Percentiles rank a stretch among this genome's conserved stretches.
Conservation (phyloP, 176 grass and related monocot genomes). For the Elaeis guineensis region DNA sequence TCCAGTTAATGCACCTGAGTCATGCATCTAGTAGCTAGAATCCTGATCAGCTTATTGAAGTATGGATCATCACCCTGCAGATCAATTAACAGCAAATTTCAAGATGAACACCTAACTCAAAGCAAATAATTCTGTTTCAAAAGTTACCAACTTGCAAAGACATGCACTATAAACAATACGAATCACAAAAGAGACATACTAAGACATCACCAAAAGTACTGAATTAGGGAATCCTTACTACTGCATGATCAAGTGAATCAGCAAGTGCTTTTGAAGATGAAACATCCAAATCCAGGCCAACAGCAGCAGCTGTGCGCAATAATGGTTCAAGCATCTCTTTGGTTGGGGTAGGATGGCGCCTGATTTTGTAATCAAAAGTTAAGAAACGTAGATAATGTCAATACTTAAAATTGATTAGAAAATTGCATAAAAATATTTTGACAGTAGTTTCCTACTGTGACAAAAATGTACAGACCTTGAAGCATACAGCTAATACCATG, state of each 20-base stretch:
- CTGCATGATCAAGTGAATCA: conserved; percentile 93
- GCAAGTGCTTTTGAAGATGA: conserved; percentile 96
- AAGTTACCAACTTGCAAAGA: background rate
- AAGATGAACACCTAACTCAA: conserved; percentile 11
- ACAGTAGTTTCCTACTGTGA: too few species aligned
- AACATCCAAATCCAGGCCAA: conserved; percentile 73
- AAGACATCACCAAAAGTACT: too few species aligned
- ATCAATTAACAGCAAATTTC: conserved; percentile 14
- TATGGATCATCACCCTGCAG: conserved; percentile 85
- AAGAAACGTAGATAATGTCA: too few species aligned
- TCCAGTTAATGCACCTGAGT: conserved; percentile 48
- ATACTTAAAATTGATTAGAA: too few species aligned
- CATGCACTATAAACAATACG: background rate
- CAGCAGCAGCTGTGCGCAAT: conserved; percentile 67
- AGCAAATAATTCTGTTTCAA: too few species aligned
- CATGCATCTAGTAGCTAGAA: conserved; percentile 99
- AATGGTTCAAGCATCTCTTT: conserved; percentile 99
- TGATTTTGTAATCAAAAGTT: conserved; percentile 29
- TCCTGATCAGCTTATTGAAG: conserved; percentile 96
- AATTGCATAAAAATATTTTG: too few species aligned
- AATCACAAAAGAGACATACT: background rate
- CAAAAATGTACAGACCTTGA: too few species aligned
- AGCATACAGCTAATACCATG: too few species aligned
- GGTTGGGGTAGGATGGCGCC: conserved; percentile 85
- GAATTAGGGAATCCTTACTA: conserved; percentile 25